A percentile compares a stretch with the other conserved stretches of the same genome.
phyloP scores from a whole-genome alignment of 352 stramenopile species.

The Globisporangium orthogonon region DNA sequence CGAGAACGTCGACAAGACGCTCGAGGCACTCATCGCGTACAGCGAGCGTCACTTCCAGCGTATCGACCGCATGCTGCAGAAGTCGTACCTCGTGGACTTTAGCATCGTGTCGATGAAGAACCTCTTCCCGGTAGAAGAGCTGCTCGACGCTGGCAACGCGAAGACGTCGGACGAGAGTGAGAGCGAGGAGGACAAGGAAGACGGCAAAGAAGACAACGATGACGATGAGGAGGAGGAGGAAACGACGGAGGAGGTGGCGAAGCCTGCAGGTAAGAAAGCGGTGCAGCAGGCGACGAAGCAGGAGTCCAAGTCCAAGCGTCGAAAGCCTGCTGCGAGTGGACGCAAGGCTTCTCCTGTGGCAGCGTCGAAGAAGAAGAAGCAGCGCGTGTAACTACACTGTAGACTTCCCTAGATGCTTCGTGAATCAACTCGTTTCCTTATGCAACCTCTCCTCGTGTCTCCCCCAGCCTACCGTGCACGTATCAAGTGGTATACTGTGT shows the following conservation, averaged over 20 bases:
- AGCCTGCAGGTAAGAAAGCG: slow-evolving; percentile 18
- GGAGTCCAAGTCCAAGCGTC: slow-evolving; percentile 11
- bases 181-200: slow-evolving; percentile 22
- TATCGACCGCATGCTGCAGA: slow-evolving; percentile 94
- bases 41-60: slow-evolving; percentile 96
- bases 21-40: slow-evolving; percentile 95
- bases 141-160: slow-evolving; percentile 13
- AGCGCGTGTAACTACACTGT: slow-evolving; percentile 27
- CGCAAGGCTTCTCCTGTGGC: background rate
- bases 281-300: background rate
- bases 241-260: background rate
- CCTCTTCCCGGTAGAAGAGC: slow-evolving; percentile 38
- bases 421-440: background rate
- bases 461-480: background rate
- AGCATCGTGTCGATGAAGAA: slow-evolving; percentile 86
- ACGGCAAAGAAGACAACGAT: slow-evolving; percentile 3
- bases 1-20: slow-evolving; percentile 61
- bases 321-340: slow-evolving; percentile 1
- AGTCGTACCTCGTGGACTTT: slow-evolving; percentile 96
- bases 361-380: slow-evolving; percentile 27
- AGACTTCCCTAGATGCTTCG: slow-evolving; percentile 10
- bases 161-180: slow-evolving; percentile 33
- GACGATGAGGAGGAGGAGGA: slow-evolving; percentile 8
- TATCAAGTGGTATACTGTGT: background rate
- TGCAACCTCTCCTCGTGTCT: background rate